Conservation (phyloP, 768 basidiomycete genomes). For the Lanmaoa pseudosensibilis region DNA sequence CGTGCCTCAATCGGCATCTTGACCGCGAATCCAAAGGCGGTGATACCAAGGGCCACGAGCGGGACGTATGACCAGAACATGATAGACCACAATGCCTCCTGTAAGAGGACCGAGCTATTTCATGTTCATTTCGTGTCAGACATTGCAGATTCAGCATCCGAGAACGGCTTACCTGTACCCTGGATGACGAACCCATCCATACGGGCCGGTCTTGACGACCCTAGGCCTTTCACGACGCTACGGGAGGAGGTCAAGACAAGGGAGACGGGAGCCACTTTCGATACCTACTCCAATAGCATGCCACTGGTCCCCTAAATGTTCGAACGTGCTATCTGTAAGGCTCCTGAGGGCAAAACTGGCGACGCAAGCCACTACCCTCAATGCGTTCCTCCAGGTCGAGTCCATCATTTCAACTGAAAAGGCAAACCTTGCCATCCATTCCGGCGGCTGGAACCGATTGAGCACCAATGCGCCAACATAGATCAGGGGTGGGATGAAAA, state of each 20-base stretch:
- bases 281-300: conserved; percentile 28
- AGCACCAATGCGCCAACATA: conserved; percentile 24
- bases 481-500: conserved; percentile 19
- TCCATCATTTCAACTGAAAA: conserved; percentile 13
- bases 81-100: conserved; percentile 19
- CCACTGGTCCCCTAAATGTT: conserved; percentile 29
- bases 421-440: conserved; percentile 29
- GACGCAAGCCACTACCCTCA: conserved; percentile 24
- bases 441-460: conserved; percentile 31
- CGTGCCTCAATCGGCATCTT: conserved; percentile 36
- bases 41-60: conserved; percentile 20
- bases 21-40: conserved; percentile 20
- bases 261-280: rapidly evolving
- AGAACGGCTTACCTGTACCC: conserved; percentile 24
- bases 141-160: too few relatives aligned
- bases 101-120: conserved; percentile 19
- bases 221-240: conserved; percentile 32
- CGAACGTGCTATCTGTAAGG: neutral
- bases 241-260: neutral
- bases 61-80: conserved; percentile 36
- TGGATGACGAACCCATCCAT: conserved; percentile 37
- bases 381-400: conserved; percentile 7
- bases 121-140: neutral
- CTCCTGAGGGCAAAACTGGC: conserved; percentile 7
- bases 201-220: conserved; percentile 35